Base-by-base conservation (phyloP, 495 filamentous ascomycete genomes). In the Diplogelasinospora grovesii region DNA sequence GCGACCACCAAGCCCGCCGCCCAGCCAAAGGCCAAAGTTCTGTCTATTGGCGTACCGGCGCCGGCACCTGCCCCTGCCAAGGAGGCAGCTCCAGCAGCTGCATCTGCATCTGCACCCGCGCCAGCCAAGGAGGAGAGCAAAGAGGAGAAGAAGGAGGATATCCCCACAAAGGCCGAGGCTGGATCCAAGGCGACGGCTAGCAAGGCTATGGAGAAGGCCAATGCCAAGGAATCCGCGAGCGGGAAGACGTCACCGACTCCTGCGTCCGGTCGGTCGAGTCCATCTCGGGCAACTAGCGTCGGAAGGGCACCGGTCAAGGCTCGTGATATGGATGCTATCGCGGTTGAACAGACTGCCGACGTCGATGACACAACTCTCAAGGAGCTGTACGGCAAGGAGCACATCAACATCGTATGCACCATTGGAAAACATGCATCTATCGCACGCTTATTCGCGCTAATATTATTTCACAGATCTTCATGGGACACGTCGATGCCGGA, bases 381-480 rank as follows among this genome's bases (percentile, higher is more conserved):
- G 58, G 92, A 97, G 64, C 87, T 99, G 28, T 97, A 97, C 62
- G 92, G 92, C 51, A 95, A 97, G 64, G 92, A 99, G 63, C 92
- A 99, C 56, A 82, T 99, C 46, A 98, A 98, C 60, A 78, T 97
- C 35, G n/a, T n/a, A n/a, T n/a, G n/a, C n/a, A n/a, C n/a, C n/a
- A n/a, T n/a, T n/a, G n/a, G n/a, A n/a, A n/a, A n/a, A n/a, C n/a
- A n/a, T n/a, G n/a, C n/a, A n/a, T n/a, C n/a, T n/a, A n/a, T n/a
- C n/a, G n/a, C n/a, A n/a, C n/a, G n/a, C n/a, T n/a, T n/a, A n/a
- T n/a, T n/a, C n/a, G n/a, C n/a, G n/a, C n/a, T n/a, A n/a, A n/a
- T n/a, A n/a, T n/a, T n/a, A n/a, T n/a, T n/a, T n/a, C n/a, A n/a
- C n/a, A n/a, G n/a, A 94, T 98, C 42, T 98, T 98, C 73, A 86